Base-by-base conservation (phyloP, 805 yeast species). In the Metschnikowia lunata region DNA sequence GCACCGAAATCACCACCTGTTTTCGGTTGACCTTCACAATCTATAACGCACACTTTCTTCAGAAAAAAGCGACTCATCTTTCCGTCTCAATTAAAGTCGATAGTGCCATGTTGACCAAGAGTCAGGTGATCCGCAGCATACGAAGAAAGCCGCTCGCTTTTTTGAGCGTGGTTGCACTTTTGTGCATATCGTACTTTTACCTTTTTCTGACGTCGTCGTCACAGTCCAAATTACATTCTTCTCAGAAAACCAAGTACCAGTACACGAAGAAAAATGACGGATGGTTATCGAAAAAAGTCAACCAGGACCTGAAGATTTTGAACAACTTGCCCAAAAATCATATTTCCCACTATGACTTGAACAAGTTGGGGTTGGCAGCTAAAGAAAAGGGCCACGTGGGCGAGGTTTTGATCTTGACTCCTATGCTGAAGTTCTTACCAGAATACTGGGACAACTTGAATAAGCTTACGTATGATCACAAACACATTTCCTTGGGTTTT, bases 391-490 rank as follows among this genome's bases (percentile, higher is more conserved):
- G 75, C 46, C 85, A 88, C 63, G 79, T 78, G 56, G 97, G 93
- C 61, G 83, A 85, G 50, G 87, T 93, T 15, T 73, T 93, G 60
- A 80, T 93, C 45, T 74, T 93, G 60, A 82, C 97, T 1, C 99
- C 99, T 31, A 82, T 93, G 79, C 84, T 95, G 36, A 78, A 82
- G 52, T 93, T 93, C 61, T 82, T 86, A 61, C 80, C 82, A 29
- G 84, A 79, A 52, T 93, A 89, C 69, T 93, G 98, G 98, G 78
- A 78, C 32, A 93, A 93, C 63, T 66, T 93, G 48, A 64, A 85
- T 48, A 74, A 74, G 52, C 68, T 93, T 55, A 70, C 81, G 15
- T 93, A 93, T 63, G 97, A 97, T 43, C 85, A 91, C 63, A 82
- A 80, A 40, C 75, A 86, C 49, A 75, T 91, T 40, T 95, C 90